Conservation (phyloP, 805 yeast species). For the Candida cerambycidarum region DNA sequence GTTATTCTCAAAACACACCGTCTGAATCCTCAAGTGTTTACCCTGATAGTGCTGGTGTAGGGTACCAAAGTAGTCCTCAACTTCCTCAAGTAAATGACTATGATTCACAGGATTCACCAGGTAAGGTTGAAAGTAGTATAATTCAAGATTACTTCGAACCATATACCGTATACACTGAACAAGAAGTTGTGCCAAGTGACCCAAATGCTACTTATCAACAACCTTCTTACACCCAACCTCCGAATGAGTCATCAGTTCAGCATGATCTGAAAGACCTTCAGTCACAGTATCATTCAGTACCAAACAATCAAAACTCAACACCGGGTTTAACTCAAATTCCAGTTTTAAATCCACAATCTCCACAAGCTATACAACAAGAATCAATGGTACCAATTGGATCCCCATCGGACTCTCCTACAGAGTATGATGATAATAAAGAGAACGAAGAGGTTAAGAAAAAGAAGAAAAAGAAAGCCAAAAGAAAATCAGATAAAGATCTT, state of each 20-base stretch:
- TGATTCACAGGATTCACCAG: constrained; percentile 8
- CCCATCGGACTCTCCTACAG: no score
- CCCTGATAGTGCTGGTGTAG: constrained; percentile 3
- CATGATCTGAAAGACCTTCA: no score
- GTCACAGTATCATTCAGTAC: no score
- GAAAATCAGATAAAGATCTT: constrained; percentile 8
- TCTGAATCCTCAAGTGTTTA: background rate
- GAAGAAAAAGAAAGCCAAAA: constrained; percentile 15
- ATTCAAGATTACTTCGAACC: constrained; percentile 23
- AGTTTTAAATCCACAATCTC: constrained; percentile 1
- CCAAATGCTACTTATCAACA: constrained; percentile 22
- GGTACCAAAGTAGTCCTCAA: constrained; percentile 7
- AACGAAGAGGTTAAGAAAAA: constrained; percentile 16
- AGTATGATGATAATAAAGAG: constrained; percentile 14
- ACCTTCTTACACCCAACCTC: no score
- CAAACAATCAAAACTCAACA: no score
- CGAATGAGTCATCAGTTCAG: no score
- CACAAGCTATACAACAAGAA: no score
- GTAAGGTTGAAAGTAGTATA: constrained; percentile 9
- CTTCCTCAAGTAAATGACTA: constrained; percentile 3
- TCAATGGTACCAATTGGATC: no score
- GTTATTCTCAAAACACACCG: background rate
- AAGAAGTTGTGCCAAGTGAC: constrained; percentile 14
- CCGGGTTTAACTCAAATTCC: background rate
- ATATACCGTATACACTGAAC: constrained; percentile 18